Evolutionary conservation across 805 yeast species (phyloP), one percentile per base, ranked within the genome.

Genomic region (Lipomyces mesembrius): DNA sequence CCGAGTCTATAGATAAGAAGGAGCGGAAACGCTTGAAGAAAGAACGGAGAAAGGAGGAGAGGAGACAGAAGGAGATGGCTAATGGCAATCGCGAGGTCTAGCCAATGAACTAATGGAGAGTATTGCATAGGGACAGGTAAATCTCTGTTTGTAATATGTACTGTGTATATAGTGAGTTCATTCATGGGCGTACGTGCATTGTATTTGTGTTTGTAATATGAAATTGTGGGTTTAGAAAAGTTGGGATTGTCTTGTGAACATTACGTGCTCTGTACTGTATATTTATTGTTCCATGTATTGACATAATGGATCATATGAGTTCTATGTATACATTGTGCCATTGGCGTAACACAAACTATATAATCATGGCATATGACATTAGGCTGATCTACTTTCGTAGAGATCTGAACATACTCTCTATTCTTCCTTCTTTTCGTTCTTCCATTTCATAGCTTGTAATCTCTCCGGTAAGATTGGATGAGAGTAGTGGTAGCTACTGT

Each of bases 381-480:
- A 17, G 22, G 22, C 22, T 17, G 49, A 17, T 43, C 49, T 35
- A n/a, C n/a, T n/a, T n/a, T n/a, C n/a, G n/a, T n/a, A n/a, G n/a
- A n/a, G n/a, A n/a, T n/a, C n/a, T n/a, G 53, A 3, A 9, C 22
- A 5, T 5, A 9, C 17, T 52, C 29, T 46, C 59, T 61, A 64
- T 53, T 71, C 67, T 2, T 29, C 57, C 63, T 71, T 69, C 59
- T 72, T 63, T 34, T 54, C 62, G 32, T 61, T 58, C 56, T 54
- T 43, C 69, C 71, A 71, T 17, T 87, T 88, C 68, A 95, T 83
- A 7, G 97, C 96, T 57, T 81, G 77, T 73, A 95, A 83, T 81
- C 99, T 88, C 81, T 95, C 98, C 20, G 94, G 87, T 74, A 94
- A 79, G 64, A 91, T 90, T 60, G 99, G 99, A 75, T 95, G 99